A percentile compares a stretch with the other conserved stretches of the same genome.
These are phyloP conservation scores for Ophiostoma perfectum DNA, from an alignment of 2,329 filamentous ascomycete genomes.

Conservation along the genomic window DNA sequence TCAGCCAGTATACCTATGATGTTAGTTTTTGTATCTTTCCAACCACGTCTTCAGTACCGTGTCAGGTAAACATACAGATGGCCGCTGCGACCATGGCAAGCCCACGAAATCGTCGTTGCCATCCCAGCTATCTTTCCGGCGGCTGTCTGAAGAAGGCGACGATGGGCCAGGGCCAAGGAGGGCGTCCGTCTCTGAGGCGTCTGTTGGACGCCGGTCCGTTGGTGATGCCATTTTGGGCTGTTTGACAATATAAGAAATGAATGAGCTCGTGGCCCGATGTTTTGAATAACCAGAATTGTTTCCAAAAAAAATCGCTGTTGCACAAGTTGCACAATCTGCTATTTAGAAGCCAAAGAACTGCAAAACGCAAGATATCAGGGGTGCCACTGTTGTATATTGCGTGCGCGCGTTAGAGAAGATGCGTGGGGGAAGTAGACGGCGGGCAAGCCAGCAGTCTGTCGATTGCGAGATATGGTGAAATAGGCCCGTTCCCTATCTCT, in stretches of 20 bases:
- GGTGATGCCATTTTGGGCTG: neutral
- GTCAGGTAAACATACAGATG: constrained; percentile 47
- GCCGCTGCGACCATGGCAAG: constrained; percentile 57
- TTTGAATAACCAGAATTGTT: no score
- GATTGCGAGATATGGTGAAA: constrained; percentile 3
- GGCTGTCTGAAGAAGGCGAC: neutral
- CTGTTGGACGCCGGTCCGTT: neutral
- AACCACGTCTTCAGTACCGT: neutral
- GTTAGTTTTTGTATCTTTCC: no score
- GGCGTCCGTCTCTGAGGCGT: constrained; percentile 18
- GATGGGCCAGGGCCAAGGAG: constrained; percentile 17
- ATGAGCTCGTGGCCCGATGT: no score
- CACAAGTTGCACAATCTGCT: neutral
- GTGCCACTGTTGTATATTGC: neutral
- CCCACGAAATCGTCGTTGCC: constrained; percentile 54
- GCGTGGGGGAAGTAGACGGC: neutral
- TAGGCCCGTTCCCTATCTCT: neutral
- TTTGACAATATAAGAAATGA: no score
- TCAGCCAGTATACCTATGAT: constrained; percentile 69
- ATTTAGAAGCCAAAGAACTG: neutral
- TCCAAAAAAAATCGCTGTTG: neutral
- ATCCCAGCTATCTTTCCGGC: constrained; percentile 39
- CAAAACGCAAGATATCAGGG: neutral
- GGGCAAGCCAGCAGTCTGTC: neutral
- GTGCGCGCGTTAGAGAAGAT: neutral